phyloP scores from a whole-genome alignment of 2,329 filamentous ascomycete genomes.

The Rhexocercosporidium sp. region DNA sequence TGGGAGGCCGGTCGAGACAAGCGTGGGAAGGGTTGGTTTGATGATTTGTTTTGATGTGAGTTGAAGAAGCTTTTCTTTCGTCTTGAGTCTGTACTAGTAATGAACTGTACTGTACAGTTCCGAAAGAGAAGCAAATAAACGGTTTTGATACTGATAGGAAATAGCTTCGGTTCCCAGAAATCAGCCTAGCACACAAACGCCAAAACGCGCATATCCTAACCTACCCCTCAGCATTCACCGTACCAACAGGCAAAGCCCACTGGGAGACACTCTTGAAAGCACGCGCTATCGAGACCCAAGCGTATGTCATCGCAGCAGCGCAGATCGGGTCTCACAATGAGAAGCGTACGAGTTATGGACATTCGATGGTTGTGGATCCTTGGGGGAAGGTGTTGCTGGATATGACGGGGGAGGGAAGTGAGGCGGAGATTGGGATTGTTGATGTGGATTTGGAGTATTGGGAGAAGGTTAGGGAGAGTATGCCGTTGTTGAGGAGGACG shows the following conservation, averaged over 20 bases:
- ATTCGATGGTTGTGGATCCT: slow-evolving; percentile 83
- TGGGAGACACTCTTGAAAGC: slow-evolving; percentile 82
- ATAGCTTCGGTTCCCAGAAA: slow-evolving; percentile 78
- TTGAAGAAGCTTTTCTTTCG: slow-evolving; percentile 10
- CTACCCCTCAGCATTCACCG: slow-evolving; percentile 90
- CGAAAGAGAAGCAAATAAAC: not conserved
- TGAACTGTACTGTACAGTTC: not conserved
- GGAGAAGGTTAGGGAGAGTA: slow-evolving; percentile 57
- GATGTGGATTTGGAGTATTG: slow-evolving; percentile 60
- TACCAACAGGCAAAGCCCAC: slow-evolving; percentile 82
- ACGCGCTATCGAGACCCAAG: slow-evolving; percentile 86
- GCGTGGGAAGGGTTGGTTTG: slow-evolving; percentile 76
- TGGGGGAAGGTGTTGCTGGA: slow-evolving; percentile 80
- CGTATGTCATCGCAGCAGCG: slow-evolving; percentile 85
- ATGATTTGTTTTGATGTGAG: slow-evolving; percentile 85
- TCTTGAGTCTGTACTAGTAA: not conserved
- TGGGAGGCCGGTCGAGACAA: slow-evolving; percentile 71
- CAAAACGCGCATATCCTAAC: slow-evolving; percentile 77
- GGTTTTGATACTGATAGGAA: not conserved
- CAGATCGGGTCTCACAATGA: slow-evolving; percentile 78
- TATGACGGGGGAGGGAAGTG: slow-evolving; percentile 55
- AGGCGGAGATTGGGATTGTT: slow-evolving; percentile 53
- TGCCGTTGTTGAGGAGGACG: slow-evolving; percentile 60
- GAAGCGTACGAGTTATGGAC: slow-evolving; percentile 82
- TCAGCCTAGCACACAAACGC: slow-evolving; percentile 68